Conservation (phyloP, 768 basidiomycete species). For the Russula abietina region DNA sequence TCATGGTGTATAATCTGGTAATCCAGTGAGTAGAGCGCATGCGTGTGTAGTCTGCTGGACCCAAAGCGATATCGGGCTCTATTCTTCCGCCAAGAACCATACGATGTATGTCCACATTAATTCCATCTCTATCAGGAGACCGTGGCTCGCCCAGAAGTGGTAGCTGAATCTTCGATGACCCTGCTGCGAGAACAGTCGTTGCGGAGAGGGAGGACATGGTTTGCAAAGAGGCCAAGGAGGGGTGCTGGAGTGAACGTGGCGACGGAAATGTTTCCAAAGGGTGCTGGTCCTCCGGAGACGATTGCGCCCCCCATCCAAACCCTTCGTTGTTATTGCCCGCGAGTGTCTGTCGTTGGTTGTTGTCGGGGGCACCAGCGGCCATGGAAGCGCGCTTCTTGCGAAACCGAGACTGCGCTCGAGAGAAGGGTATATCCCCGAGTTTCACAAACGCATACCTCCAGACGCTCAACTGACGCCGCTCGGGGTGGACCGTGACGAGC, state of each 20-base stretch:
- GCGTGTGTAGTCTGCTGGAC: conserved; percentile 50
- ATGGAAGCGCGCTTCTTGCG: conserved; percentile 37
- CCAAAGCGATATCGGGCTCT: conserved; percentile 38
- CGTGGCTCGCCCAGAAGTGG: conserved; percentile 6
- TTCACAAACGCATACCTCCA: conserved; percentile 71
- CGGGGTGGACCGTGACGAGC: conserved; percentile 53
- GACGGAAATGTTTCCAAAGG: conserved; percentile 33
- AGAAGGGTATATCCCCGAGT: conserved; percentile 48
- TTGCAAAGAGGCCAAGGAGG: conserved; percentile 42
- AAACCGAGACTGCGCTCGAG: conserved; percentile 32
- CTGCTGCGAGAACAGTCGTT: conserved; percentile 35
- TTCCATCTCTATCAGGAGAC: conserved; percentile 45
- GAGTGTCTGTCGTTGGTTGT: conserved; percentile 26
- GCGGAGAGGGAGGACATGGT: conserved; percentile 50
- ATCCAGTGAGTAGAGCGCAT: conserved; percentile 75
- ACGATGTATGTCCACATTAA: conserved; percentile 58
- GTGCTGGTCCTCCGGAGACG: conserved; percentile 30
- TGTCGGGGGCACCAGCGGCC: conserved; percentile 19
- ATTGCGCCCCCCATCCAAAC: conserved; percentile 17
- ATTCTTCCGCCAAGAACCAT: conserved; percentile 54
- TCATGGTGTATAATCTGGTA: conserved; percentile 48
- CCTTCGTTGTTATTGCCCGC: conserved; percentile 21
- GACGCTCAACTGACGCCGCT: conserved; percentile 48
- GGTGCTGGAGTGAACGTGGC: conserved; percentile 21
- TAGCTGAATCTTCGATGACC: conserved; percentile 11